These are phyloP conservation scores for Avicennia marina DNA, from an alignment of 257 asterid genomes.

Conservation along the genomic window DNA sequence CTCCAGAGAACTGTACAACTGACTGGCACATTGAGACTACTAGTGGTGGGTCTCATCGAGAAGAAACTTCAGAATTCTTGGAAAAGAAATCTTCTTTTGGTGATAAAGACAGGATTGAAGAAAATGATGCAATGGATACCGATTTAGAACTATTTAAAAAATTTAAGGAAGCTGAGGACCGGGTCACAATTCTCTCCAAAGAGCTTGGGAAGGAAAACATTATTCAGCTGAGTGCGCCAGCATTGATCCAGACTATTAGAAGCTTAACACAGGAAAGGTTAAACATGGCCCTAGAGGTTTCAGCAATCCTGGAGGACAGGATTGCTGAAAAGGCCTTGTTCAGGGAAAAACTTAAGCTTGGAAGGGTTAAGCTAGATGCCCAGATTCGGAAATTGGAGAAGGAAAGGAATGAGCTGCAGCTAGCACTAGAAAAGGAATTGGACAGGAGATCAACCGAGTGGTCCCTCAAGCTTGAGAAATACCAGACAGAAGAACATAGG, in stretches of 20 bases:
- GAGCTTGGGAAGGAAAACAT: constrained; percentile 59
- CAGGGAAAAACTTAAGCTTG: constrained; percentile 50
- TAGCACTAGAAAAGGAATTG: constrained; percentile 76
- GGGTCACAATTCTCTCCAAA: constrained; percentile 57
- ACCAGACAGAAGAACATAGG: constrained; percentile 83
- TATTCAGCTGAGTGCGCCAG: constrained; percentile 44
- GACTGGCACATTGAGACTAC: constrained; percentile 41
- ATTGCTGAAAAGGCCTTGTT: constrained; percentile 72
- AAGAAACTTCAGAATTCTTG: constrained; percentile 32
- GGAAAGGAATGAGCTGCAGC: constrained; percentile 79
- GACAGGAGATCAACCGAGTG: constrained; percentile 92
- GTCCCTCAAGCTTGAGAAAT: constrained; percentile 81
- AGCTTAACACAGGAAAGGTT: constrained; percentile 64
- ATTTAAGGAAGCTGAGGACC: constrained; percentile 71
- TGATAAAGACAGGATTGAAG: constrained; percentile 31
- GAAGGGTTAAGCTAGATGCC: constrained; percentile 44
- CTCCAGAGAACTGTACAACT: constrained; percentile 27
- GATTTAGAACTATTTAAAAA: constrained; percentile 48
- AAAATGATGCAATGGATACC: constrained; percentile 29
- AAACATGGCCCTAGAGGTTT: constrained; percentile 68
- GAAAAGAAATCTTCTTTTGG: constrained; percentile 36
- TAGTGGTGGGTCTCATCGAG: constrained; percentile 37
- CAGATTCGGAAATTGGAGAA: constrained; percentile 57
- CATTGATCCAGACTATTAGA: constrained; percentile 56
- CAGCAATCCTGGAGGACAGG: constrained; percentile 56